phyloP scores from a whole-genome alignment of 2,329 filamentous ascomycete genomes.

The Aquanectria penicillioides region DNA sequence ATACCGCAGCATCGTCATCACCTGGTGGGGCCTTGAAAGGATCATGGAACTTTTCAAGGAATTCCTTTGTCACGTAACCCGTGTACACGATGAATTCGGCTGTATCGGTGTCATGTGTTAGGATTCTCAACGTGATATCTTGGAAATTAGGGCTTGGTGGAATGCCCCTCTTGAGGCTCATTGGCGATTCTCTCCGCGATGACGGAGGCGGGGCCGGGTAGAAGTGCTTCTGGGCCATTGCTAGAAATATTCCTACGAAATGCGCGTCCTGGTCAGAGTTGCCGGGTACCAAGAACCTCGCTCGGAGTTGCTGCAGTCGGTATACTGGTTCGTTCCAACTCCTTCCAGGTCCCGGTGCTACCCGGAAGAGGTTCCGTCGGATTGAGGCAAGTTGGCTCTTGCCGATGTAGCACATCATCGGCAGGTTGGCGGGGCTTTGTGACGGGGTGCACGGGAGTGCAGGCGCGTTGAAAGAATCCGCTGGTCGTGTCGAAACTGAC shows the following conservation, averaged over 20 bases:
- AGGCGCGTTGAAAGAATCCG: conserved; percentile 42
- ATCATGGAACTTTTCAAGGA: conserved; percentile 61
- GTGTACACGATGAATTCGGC: conserved; percentile 65
- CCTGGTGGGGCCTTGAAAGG: conserved; percentile 52
- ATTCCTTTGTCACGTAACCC: conserved; percentile 57
- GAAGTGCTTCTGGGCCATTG: conserved; percentile 66
- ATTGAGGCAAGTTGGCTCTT: conserved; percentile 57
- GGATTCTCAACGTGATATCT: conserved; percentile 60
- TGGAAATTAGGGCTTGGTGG: conserved; percentile 49
- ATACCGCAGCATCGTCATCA: conserved; percentile 37
- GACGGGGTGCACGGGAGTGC: conserved; percentile 33
- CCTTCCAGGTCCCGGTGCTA: conserved; percentile 52
- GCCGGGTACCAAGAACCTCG: conserved; percentile 57
- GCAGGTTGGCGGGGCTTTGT: conserved; percentile 38
- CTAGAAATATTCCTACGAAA: conserved; percentile 62
- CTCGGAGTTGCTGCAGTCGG: conserved; percentile 57
- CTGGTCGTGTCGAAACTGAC: conserved; percentile 50
- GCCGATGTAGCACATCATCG: conserved; percentile 59
- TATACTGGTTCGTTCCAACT: conserved; percentile 59
- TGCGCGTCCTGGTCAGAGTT: conserved; percentile 63
- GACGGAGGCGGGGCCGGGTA: conserved; percentile 48
- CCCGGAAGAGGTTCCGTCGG: conserved; percentile 58
- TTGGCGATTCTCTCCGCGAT: conserved; percentile 40
- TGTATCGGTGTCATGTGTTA: conserved; percentile 61
- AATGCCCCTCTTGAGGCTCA: conserved; percentile 32